Evolutionary conservation across 2,329 filamentous ascomycete genomes (phyloP), one percentile per base, ranked within the genome.

Genomic region (Fusarium verticillioides): DNA sequence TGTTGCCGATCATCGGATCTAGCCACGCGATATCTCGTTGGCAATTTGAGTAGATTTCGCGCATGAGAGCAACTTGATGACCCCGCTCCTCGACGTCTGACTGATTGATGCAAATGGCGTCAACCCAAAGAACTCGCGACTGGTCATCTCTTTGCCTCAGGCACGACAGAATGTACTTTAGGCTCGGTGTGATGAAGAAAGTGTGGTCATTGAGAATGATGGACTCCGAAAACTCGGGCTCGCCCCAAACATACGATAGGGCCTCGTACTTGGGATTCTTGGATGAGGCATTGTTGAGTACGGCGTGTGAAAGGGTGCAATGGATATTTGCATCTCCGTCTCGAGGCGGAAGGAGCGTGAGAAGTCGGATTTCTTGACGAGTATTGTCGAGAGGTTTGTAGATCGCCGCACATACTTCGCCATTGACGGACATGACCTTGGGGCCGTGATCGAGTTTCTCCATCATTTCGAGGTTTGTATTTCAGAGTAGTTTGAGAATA

Each of bases 91-190:
- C 10, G 5, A 60, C 7, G 10, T 74, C 56, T 1, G 39, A 58
- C 39, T 73, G 70, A 18, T 73, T 74, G 15, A 74, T 73, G 28
- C 71, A 73, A 4, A 73, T n/a, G 4, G 72, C 69, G 50, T 75
- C 72, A 1, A 65, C 60, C 72, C 72, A 75, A 2, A 75, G 18
- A 2, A 47, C 28, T 19, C 70, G 16, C 1, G 7, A 1, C 2
- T 26, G 2, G 9, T 36, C 4, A 1, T 12, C 9, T 3, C 16
- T 16, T 1, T 5, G 46, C 10, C 61, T 30, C 0, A 73, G 10
- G 3, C 15, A 43, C 1, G 49, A 63, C 0, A 73, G 37, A 13
- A 62, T 59, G 9, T 47, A 52, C 11, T 40, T 49, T 1, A 73
- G 7, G 9, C 54, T 63, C 1, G 66, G 61, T 4, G 72, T 72